Conservation (phyloP, 495 filamentous ascomycete genomes). For the Parachaetomium inaequale region DNA sequence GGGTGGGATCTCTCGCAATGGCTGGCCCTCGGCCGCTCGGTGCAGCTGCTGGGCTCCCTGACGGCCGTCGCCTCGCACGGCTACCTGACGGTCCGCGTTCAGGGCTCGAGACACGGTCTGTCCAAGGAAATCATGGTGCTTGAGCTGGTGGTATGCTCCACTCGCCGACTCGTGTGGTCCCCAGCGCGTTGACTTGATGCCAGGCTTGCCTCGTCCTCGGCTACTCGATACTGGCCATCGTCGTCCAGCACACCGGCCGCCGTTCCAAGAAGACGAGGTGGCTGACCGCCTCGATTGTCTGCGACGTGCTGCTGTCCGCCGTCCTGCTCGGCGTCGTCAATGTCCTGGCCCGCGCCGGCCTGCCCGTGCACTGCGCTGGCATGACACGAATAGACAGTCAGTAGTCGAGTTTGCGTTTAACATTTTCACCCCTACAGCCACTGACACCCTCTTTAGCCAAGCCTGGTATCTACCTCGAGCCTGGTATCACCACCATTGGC, state of each 20-base stretch:
- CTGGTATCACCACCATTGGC: slow-evolving; percentile 24
- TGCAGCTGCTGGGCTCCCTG: slow-evolving; percentile 33
- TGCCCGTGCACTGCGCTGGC: slow-evolving; percentile 38
- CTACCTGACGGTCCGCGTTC: slow-evolving; percentile 35
- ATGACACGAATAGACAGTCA: slow-evolving; percentile 29
- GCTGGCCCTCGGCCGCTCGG: slow-evolving; percentile 32
- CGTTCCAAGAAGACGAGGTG: slow-evolving; percentile 27
- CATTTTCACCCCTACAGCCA: neutral
- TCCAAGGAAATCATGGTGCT: slow-evolving; percentile 31
- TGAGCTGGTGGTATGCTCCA: slow-evolving; percentile 37
- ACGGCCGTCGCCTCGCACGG: slow-evolving; percentile 35
- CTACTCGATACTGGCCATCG: slow-evolving; percentile 35
- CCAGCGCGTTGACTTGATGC: slow-evolving; percentile 11
- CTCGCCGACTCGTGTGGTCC: neutral
- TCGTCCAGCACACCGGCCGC: slow-evolving; percentile 30
- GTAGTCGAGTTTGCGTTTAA: neutral
- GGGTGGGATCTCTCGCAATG: slow-evolving; percentile 34
- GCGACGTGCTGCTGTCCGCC: slow-evolving; percentile 32
- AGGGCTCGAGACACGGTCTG: slow-evolving; percentile 25
- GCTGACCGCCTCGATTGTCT: slow-evolving; percentile 27
- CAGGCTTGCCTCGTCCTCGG: slow-evolving; percentile 34
- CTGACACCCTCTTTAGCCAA: slow-evolving; percentile 12
- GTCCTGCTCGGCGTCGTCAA: slow-evolving; percentile 33
- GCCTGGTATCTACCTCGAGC: neutral
- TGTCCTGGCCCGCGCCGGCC: slow-evolving; percentile 32